Percentiles rank a stretch among this genome's conserved stretches.
Evolutionary conservation across 129 eudicot genomes (phyloP).

Genomic region (Tagetes patula): DNA sequence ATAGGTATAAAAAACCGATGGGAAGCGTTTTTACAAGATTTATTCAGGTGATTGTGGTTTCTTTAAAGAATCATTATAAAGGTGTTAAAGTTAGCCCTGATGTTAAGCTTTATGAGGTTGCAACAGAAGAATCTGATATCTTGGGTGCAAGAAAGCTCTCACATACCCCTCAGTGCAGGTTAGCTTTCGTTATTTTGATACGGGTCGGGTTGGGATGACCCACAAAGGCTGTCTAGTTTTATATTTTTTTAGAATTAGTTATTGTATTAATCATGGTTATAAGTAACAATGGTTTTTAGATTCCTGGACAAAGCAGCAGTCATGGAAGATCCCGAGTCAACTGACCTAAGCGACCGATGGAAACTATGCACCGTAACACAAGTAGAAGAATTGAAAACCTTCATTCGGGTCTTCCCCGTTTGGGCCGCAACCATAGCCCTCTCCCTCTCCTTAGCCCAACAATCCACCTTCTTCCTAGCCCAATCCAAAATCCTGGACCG

Average conservation of each 20-base stretch:
- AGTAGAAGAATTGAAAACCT: slow-evolving; percentile 80
- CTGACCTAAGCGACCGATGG: slow-evolving; percentile 52
- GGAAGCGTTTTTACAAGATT: slow-evolving; percentile 83
- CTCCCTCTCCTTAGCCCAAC: slow-evolving; percentile 77
- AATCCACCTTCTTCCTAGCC: slow-evolving; percentile 73
- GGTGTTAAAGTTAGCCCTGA: slow-evolving; percentile 44
- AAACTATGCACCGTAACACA: slow-evolving; percentile 77
- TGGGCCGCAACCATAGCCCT: slow-evolving; percentile 91
- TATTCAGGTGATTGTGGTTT: slow-evolving; percentile 67
- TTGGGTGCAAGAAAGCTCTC: slow-evolving; percentile 67
- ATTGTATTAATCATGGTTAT: too few species aligned
- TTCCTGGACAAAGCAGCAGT: slow-evolving; percentile 82
- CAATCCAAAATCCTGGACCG: slow-evolving; percentile 64
- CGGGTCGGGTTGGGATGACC: not conserved
- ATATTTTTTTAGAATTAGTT: not conserved
- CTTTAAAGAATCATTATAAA: slow-evolving; percentile 53
- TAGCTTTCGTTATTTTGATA: not conserved
- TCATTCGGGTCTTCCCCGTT: slow-evolving; percentile 63
- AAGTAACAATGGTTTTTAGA: not conserved
- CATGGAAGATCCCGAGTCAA: slow-evolving; percentile 43
- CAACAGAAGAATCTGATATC: slow-evolving; percentile 59
- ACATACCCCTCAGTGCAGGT: slow-evolving; percentile 71
- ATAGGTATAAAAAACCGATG: slow-evolving; percentile 74
- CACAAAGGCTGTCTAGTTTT: not conserved
- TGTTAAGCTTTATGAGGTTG: slow-evolving; percentile 55